Percentiles rank a stretch among this genome's conserved stretches.
These are phyloP conservation scores for Coemansia sp. DNA, from an alignment of 192 early-diverging fungal genomes.

Conservation along the genomic window DNA sequence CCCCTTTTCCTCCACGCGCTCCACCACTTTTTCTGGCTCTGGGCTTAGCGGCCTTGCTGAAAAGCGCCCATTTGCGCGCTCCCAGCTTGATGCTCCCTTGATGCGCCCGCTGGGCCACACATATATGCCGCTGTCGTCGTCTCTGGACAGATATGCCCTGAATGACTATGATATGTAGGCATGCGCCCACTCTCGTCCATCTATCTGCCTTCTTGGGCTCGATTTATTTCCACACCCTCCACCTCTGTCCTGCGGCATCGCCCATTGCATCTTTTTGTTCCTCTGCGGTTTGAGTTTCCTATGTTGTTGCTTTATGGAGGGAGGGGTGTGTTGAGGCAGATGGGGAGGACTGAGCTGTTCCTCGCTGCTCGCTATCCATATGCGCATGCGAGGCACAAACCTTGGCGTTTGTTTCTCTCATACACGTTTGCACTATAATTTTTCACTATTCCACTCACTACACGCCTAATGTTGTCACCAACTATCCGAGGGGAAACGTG, in stretches of 20 bases:
- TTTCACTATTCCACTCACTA: constrained; percentile 6
- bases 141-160: constrained; percentile 34
- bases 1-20: constrained; percentile 45
- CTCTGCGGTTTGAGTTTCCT: background rate
- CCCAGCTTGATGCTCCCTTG: constrained; percentile 23
- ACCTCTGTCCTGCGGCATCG: background rate
- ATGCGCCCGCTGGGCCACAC: constrained; percentile 32
- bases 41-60: constrained; percentile 6
- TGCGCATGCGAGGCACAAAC: constrained; percentile 1
- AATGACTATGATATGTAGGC: constrained; percentile 39
- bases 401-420: constrained; percentile 12
- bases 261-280: background rate
- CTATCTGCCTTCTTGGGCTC: background rate
- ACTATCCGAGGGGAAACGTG: background rate
- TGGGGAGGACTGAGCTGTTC: constrained; percentile 1
- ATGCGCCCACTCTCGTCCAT: background rate
- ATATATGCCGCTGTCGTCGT: constrained; percentile 23
- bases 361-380: background rate
- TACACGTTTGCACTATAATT: constrained; percentile 15
- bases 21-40: constrained; percentile 22
- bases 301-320: background rate
- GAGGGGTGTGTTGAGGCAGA: background rate
- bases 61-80: constrained; percentile 26
- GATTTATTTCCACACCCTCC: background rate
- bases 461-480: background rate